These are phyloP conservation scores for Hanseniaspora osmophila DNA, from an alignment of 805 yeast species.

Conservation along the genomic window DNA sequence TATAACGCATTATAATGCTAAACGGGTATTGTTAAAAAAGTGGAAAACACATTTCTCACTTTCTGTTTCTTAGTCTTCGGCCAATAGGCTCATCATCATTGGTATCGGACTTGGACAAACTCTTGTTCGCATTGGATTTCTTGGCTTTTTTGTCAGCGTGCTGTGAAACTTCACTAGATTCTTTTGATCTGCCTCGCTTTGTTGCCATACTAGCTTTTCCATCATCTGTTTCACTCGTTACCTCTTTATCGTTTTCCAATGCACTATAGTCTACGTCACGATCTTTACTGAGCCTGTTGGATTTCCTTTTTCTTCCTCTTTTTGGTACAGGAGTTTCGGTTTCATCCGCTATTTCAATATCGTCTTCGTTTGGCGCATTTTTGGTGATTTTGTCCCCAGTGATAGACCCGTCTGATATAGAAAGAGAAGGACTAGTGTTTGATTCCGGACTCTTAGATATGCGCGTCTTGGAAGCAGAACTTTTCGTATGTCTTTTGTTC, in stretches of 20 bases:
- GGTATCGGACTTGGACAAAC: no score
- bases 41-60: no score
- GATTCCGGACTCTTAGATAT: neutral
- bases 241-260: neutral
- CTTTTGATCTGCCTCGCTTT: neutral
- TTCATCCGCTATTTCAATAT: no score
- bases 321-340: neutral
- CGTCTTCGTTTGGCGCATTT: no score
- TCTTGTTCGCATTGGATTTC: no score
- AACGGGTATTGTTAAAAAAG: no score
- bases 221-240: constrained; percentile 6
- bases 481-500: neutral
- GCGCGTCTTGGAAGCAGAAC: neutral
- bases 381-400: no score
- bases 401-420: neutral
- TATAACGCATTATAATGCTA: neutral
- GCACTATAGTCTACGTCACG: neutral
- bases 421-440: neutral
- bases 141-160: constrained; percentile 8
- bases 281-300: neutral
- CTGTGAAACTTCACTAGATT: constrained; percentile 8
- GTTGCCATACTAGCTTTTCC: constrained; percentile 6
- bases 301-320: neutral
- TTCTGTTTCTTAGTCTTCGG: constrained; percentile 50
- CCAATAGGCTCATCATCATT: constrained; percentile 31